A percentile compares a stretch with the other conserved stretches of the same genome.
Conservation (phyloP, 495 filamentous ascomycete species). For the Tuber umbilicatum region DNA sequence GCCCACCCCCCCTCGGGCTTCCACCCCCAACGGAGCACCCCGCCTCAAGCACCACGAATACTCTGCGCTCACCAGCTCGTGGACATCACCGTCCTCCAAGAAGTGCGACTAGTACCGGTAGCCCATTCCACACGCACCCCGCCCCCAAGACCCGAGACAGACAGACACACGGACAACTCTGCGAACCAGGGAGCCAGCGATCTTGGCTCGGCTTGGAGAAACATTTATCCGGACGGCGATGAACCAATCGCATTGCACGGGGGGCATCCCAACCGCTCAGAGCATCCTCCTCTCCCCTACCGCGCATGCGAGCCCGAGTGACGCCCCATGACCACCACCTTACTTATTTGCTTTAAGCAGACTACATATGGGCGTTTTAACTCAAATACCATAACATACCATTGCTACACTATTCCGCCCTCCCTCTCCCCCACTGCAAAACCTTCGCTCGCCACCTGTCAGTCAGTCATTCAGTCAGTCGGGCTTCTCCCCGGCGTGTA, state of each 20-base stretch:
- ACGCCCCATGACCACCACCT: not conserved
- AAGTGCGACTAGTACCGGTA: not conserved
- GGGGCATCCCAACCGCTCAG: not conserved
- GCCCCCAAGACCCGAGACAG: not conserved
- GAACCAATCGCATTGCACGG: not conserved
- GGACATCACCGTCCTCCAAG: not conserved
- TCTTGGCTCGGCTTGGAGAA: not conserved
- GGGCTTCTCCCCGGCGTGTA: not conserved
- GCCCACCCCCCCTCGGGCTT: not conserved
- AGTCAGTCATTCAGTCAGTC: not conserved
- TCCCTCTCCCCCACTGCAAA: not conserved
- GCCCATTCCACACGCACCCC: not conserved
- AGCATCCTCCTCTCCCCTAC: not conserved
- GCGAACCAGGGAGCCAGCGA: not conserved
- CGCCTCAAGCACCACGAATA: not conserved
- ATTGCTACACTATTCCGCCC: not conserved
- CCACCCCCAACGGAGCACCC: not conserved
- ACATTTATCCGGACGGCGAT: not conserved
- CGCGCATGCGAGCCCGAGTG: not conserved
- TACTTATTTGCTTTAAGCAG: not conserved
- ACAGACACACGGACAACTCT: conserved; percentile 2
- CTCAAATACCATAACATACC: not conserved
- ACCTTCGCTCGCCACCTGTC: too few species aligned
- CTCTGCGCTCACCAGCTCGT: not conserved
- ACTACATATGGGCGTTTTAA: not conserved